Percentiles rank a stretch among this genome's conserved stretches.
Evolutionary conservation across 148 eudicot species (phyloP).

Genomic region (Rheum nobile): DNA sequence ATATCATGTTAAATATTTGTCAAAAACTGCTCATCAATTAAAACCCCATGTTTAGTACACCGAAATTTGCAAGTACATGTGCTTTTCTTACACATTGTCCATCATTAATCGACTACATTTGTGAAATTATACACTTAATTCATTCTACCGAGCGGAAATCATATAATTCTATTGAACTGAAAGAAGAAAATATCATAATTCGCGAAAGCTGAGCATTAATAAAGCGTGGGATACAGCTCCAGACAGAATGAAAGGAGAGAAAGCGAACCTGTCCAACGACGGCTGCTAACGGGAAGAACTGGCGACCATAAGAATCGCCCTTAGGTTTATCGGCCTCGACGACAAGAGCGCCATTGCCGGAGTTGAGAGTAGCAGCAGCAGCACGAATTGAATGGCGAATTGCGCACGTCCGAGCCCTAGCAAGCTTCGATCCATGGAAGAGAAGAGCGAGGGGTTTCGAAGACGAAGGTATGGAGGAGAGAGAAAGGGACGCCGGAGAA

Average conservation of each 20-base stretch:
- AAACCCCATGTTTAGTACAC: neutral
- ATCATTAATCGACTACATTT: neutral
- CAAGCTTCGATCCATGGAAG: neutral
- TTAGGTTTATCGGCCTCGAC: conserved; percentile 17
- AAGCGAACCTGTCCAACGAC: conserved; percentile 78
- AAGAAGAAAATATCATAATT: neutral
- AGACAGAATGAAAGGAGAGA: neutral
- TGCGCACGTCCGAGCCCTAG: neutral
- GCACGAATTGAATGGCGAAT: conserved; percentile 6
- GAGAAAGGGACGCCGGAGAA: conserved; percentile 8
- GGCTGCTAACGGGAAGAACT: conserved; percentile 86
- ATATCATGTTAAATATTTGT: neutral
- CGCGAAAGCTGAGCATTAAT: neutral
- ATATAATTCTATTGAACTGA: neutral
- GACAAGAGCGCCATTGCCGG: conserved; percentile 58
- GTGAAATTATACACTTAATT: neutral
- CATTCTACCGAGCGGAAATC: neutral
- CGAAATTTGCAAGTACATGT: neutral
- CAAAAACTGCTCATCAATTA: neutral
- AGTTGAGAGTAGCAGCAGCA: conserved; percentile 51
- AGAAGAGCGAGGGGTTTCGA: conserved; percentile 2
- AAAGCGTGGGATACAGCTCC: neutral
- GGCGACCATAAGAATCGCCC: conserved; percentile 37
- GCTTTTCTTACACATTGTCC: neutral
- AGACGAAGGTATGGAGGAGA: conserved; percentile 1